Percentiles rank a stretch among this genome's conserved stretches.
Evolutionary conservation across 2,329 filamentous ascomycete genomes (phyloP).

Genomic region (Whalleya microplaca): DNA sequence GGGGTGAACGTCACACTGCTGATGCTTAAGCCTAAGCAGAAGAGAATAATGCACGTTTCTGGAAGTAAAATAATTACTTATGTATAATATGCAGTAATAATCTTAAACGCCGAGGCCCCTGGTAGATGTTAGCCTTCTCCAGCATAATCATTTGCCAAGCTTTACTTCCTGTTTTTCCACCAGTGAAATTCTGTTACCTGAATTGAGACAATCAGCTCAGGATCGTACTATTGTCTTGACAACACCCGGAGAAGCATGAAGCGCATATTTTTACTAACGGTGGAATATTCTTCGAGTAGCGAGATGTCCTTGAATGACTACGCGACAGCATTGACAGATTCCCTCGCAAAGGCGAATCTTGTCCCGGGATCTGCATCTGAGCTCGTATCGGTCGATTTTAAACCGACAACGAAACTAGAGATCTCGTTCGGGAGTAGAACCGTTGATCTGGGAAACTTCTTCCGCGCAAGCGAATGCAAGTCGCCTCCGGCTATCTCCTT

Average conservation of each 20-base stretch:
- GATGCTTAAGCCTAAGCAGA: too few species aligned
- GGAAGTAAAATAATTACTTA: too few species aligned
- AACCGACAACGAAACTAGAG: conserved; percentile 44
- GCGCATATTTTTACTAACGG: not conserved
- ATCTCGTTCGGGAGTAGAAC: conserved; percentile 42
- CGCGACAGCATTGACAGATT: conserved; percentile 30
- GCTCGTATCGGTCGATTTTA: conserved; percentile 48
- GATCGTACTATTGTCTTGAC: not conserved
- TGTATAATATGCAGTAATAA: too few species aligned
- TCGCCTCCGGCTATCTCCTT: conserved; percentile 43
- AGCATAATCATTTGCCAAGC: not conserved
- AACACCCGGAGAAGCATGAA: not conserved
- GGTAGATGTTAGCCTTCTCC: not conserved
- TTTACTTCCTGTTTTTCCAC: not conserved
- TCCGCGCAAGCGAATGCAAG: conserved; percentile 45
- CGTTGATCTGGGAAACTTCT: conserved; percentile 43
- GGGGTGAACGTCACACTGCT: too few species aligned
- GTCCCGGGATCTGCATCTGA: conserved; percentile 44
- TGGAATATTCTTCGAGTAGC: not conserved
- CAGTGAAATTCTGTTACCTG: not conserved
- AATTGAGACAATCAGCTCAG: not conserved
- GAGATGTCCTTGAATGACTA: conserved; percentile 30
- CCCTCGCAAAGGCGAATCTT: conserved; percentile 44
- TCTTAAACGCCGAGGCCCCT: too few species aligned
- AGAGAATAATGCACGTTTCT: too few species aligned